Percentiles rank a stretch among this genome's conserved stretches.
Conservation (phyloP, 129 eudicot species). For the Silybum marianum region DNA sequence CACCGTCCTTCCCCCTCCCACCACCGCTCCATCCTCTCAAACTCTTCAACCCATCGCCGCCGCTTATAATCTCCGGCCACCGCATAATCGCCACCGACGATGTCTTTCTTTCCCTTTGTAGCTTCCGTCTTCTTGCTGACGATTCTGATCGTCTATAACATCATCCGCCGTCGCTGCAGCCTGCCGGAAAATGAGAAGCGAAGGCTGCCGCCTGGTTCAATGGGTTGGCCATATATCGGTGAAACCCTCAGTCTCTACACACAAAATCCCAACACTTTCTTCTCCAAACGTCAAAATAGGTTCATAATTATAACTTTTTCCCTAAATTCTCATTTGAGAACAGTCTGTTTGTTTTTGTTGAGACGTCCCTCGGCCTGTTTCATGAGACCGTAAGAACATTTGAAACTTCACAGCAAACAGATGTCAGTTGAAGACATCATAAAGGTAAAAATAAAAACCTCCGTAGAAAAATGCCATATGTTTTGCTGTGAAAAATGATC, state of each 20-base stretch:
- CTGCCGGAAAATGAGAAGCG: neutral
- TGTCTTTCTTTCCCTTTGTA: conserved; percentile 15
- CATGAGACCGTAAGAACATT: too few relatives aligned
- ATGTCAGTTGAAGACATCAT: too few relatives aligned
- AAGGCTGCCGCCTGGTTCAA: conserved; percentile 81
- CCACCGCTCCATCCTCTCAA: neutral
- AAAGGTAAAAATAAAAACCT: too few relatives aligned
- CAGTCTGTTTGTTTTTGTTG: too few relatives aligned
- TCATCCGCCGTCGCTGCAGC: neutral
- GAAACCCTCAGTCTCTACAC: conserved; percentile 85
- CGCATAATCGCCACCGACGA: conserved; percentile 1
- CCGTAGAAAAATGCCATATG: too few relatives aligned
- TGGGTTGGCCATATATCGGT: conserved; percentile 96
- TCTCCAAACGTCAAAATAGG: conserved; percentile 63
- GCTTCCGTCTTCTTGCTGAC: conserved; percentile 4
- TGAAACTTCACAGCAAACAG: too few relatives aligned
- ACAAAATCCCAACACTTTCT: conserved; percentile 81
- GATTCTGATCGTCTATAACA: neutral
- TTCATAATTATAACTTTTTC: neutral
- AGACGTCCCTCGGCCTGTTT: too few relatives aligned
- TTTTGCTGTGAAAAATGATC: too few relatives aligned
- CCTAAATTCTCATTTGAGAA: too few relatives aligned
- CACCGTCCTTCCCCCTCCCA: neutral
- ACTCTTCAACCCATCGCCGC: neutral
- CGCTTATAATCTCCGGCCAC: neutral